Evolutionary conservation across 2,329 filamentous ascomycete species (phyloP).

Genomic region (Curvularia verruculosa): DNA sequence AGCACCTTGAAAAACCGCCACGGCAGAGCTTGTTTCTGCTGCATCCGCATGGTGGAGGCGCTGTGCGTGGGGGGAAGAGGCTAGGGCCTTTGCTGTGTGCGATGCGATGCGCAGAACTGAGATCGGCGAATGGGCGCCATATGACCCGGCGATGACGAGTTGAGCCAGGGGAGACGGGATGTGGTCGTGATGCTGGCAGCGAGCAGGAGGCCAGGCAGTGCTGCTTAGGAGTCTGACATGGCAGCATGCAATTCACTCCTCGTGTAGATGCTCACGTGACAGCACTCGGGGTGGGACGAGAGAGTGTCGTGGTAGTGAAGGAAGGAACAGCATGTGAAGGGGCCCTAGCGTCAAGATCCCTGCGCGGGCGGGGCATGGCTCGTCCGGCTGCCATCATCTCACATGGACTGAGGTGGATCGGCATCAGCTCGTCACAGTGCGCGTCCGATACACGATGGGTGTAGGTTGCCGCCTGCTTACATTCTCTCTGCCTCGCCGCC

Average conservation of each 20-base stretch:
- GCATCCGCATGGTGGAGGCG: constrained; percentile 26
- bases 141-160: constrained; percentile 13
- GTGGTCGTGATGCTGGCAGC: neutral
- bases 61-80: neutral
- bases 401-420: constrained; percentile 24
- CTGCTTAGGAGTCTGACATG: constrained; percentile 15
- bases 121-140: constrained; percentile 20
- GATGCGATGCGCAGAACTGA: constrained; percentile 19
- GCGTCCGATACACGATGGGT: constrained; percentile 8
- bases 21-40: constrained; percentile 30
- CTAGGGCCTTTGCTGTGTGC: constrained; percentile 9
- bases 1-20: constrained; percentile 27
- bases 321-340: neutral
- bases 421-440: constrained; percentile 19
- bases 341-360: constrained; percentile 16
- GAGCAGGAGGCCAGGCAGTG: neutral
- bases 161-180: neutral
- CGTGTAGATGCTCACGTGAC: constrained; percentile 17
- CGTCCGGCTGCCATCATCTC: constrained; percentile 19
- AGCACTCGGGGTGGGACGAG: neutral
- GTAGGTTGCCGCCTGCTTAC: constrained; percentile 15
- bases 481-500: neutral
- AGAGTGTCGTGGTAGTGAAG: neutral
- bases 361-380: constrained; percentile 14
- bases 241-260: neutral